Evolutionary conservation across 169 alveolate species (phyloP), one percentile per base, ranked within the genome.

Genomic region (Perkinsus marinus): DNA sequence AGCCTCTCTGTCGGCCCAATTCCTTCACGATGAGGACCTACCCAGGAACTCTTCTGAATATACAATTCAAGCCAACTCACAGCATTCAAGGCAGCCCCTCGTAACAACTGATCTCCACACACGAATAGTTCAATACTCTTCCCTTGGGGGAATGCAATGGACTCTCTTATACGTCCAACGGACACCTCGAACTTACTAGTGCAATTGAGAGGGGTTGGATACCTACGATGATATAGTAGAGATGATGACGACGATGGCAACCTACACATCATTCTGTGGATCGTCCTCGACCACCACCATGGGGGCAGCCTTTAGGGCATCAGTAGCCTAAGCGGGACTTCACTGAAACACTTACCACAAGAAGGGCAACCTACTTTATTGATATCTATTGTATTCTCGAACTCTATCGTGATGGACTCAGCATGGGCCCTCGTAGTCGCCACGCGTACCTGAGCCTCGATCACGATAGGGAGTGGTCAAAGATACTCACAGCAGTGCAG

Each of bases 381-480:
- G 34, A 57, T 16, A 57, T 57, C 34, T 2, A 57, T 30, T 0
- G 39, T 2, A 30, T 68, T 90, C 91, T 90, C 94, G 17, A 92
- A 89, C 91, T 91, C 94, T 37, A 91, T 36, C 19, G 68, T 68
- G 92, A 93, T 90, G 91, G 93, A 34, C 92, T 89, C 92, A 0
- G 93, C 91, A 91, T 93, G 94, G 19, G 94, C 93, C 47, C 94
- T 90, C 91, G 91, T 90, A 13, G 94, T 93, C 26, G 94, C 93
- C 19, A 93, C 92, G 0, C 94, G 94, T 30, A 93, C 94, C 38
- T 93, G 16, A 2, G 90, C 5, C 43, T 10, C 46, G 19, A 3
- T 41, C 19, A 6, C 46, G 46, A 41, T 10, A 10, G 46, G 46
- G 10, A 41, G 34, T 2, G 34, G 9, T 19, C 34, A 16, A 2